phyloP scores from a whole-genome alignment of 1,284 basidiomycete species.

The Mrakiaceae sp. region DNA sequence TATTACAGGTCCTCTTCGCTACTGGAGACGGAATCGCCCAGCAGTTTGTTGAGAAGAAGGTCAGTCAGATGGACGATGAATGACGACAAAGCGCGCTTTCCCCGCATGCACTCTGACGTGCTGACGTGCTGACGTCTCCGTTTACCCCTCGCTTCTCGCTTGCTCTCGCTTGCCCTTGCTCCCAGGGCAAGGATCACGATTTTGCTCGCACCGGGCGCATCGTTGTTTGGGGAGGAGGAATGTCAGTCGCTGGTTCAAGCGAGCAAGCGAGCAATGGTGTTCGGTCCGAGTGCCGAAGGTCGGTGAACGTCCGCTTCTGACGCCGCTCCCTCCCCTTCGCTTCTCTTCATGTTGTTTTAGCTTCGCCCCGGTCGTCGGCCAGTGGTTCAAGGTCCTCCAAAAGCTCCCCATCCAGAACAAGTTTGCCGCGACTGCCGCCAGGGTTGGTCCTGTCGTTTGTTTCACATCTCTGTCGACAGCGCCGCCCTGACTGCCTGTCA shows the following conservation, averaged over 20 bases:
- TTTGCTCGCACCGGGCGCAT: slow-evolving; percentile 35
- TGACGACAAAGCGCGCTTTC: no score
- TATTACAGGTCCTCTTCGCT: slow-evolving; percentile 34
- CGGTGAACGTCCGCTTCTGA: no score
- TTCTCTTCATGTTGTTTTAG: slow-evolving; percentile 16
- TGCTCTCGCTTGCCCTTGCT: neutral
- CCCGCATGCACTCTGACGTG: neutral
- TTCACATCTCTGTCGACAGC: neutral
- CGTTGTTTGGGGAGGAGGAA: slow-evolving; percentile 32
- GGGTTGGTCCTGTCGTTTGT: slow-evolving; percentile 20
- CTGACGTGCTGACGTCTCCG: neutral
- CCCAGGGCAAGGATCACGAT: slow-evolving; percentile 32
- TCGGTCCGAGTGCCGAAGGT: no score
- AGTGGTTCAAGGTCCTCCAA: slow-evolving; percentile 31
- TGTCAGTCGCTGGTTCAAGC: slow-evolving; percentile 2
- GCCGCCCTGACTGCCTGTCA: no score
- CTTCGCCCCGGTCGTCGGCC: slow-evolving; percentile 35
- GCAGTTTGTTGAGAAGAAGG: slow-evolving; percentile 39
- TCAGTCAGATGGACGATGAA: neutral
- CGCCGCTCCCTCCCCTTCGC: neutral
- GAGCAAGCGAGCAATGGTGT: no score
- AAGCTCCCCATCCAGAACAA: slow-evolving; percentile 28
- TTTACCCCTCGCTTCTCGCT: neutral
- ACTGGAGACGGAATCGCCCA: slow-evolving; percentile 42
- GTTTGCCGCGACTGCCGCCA: slow-evolving; percentile 26